phyloP scores from a whole-genome alignment of 495 filamentous ascomycete genomes.

The Lichina pygmaea region DNA sequence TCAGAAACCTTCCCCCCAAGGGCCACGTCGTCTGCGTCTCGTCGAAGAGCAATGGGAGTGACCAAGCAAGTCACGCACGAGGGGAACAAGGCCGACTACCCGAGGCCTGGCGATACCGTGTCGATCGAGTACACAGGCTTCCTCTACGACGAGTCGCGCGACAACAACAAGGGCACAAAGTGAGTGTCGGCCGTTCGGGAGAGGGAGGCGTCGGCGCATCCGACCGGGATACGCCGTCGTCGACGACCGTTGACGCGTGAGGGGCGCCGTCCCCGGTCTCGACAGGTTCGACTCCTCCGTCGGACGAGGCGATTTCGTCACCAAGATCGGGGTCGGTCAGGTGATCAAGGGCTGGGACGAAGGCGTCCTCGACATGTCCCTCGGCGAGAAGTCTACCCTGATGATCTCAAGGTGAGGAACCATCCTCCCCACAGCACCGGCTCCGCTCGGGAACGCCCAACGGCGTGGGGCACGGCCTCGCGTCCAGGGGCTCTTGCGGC shows the following conservation, averaged over 20 bases:
- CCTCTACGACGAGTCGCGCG: conserved; percentile 30
- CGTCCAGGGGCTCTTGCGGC: too few species aligned
- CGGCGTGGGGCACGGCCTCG: too few species aligned
- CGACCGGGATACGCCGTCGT: background rate
- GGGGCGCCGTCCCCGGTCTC: background rate
- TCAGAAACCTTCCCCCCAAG: too few species aligned
- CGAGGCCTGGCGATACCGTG: conserved; percentile 34
- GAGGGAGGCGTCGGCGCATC: background rate
- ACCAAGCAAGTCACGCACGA: conserved; percentile 14
- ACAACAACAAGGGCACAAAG: conserved; percentile 21
- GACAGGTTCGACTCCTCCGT: conserved; percentile 49
- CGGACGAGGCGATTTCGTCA: conserved; percentile 33
- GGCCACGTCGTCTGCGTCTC: too few species aligned
- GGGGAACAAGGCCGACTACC: conserved; percentile 27
- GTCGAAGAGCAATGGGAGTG: conserved; percentile 10
- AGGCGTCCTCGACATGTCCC: conserved; percentile 50
- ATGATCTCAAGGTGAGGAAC: conserved; percentile 45
- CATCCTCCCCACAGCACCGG: background rate
- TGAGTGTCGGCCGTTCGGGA: conserved; percentile 9
- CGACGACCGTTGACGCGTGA: background rate
- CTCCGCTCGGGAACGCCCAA: too few species aligned
- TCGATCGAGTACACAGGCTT: conserved; percentile 67
- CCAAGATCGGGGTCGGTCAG: conserved; percentile 41
- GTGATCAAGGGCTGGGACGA: conserved; percentile 82
- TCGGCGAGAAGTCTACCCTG: conserved; percentile 57